Evolutionary conservation across 192 early-diverging fungal genomes (phyloP), one percentile per base, ranked within the genome.

Genomic region (Podila epicladia): DNA sequence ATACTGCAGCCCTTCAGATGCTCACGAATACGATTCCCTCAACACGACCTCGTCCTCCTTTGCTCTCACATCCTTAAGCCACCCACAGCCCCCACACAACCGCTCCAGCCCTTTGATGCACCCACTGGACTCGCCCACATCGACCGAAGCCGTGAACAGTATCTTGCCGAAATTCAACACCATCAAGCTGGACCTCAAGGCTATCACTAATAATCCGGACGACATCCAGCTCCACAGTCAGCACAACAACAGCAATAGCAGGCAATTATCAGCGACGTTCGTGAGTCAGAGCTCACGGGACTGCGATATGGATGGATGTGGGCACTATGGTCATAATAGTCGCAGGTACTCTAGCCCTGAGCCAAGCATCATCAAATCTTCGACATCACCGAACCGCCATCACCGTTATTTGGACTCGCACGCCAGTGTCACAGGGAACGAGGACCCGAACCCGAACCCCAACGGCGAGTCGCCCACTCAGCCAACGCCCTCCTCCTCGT

Each of bases 381-480:
- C 31, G 33, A 12, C 49, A 7, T 49, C 51, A 71, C 48, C 33
- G 57, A 59, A 4, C n/a, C 51, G 58, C 12, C 37, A 71, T 62
- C 33, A 48, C 29, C 63, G 64, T 1, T 15, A 45, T 17, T 45
- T 17, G 12, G 35, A 62, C 1, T 28, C 35, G 5, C 28, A 58
- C 4, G 22, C 67, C 50, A 50, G 59, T 0, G 65, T 60, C 17
- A 64, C 37, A 29, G 41, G 67, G 28, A 66, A 69, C 29, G 66
- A 80, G 19, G 67, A 65, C 6, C 62, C 67, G 0, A 80, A 80
- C 19, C 77, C 58, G 0, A 80, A 73, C 49, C 77, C 77, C 0
- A 80, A 80, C 28, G 77, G 77, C 31, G 77, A 80, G 38, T 80
- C 77, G 6, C 77, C 77, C 1, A 53, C 48, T 11, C 70, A 67